Evolutionary conservation across 1,284 basidiomycete species (phyloP).

Genomic region (Heterobasidion annosum): DNA sequence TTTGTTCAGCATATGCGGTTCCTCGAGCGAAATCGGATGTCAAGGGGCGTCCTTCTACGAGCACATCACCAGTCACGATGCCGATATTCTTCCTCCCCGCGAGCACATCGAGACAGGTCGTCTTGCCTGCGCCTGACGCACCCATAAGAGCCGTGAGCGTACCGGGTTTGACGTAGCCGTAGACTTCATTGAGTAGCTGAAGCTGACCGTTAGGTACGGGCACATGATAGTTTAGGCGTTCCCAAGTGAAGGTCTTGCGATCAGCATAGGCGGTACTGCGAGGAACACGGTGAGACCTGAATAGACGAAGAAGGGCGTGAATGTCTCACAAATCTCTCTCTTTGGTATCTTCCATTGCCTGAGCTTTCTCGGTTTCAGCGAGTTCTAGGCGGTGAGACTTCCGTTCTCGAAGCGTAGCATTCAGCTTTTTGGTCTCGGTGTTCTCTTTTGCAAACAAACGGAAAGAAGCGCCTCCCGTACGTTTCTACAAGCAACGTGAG

Average conservation of each 20-base stretch:
- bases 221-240: slow-evolving; percentile 64
- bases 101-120: slow-evolving; percentile 81
- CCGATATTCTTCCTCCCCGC: slow-evolving; percentile 87
- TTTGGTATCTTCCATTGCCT: slow-evolving; percentile 11
- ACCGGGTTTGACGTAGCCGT: slow-evolving; percentile 84
- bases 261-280: slow-evolving; percentile 15
- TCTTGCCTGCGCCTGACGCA: slow-evolving; percentile 70
- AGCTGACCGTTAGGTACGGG: slow-evolving; percentile 62
- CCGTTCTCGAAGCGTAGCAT: slow-evolving; percentile 48
- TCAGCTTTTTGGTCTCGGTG: slow-evolving; percentile 57
- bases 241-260: slow-evolving; percentile 61
- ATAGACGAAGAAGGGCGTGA: slow-evolving; percentile 63
- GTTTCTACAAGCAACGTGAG: slow-evolving; percentile 37
- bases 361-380: slow-evolving; percentile 12
- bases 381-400: slow-evolving; percentile 29
- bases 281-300: neutral
- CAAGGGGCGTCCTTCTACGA: slow-evolving; percentile 74
- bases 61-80: slow-evolving; percentile 70
- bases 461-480: slow-evolving; percentile 34
- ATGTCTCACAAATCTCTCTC: slow-evolving; percentile 7
- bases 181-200: slow-evolving; percentile 77
- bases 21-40: slow-evolving; percentile 72
- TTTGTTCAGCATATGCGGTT: slow-evolving; percentile 81
- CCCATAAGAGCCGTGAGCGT: slow-evolving; percentile 76
- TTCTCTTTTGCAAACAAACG: slow-evolving; percentile 69